Base-by-base conservation (phyloP, 352 stramenopile genomes). In the Pythium myriotylum region DNA sequence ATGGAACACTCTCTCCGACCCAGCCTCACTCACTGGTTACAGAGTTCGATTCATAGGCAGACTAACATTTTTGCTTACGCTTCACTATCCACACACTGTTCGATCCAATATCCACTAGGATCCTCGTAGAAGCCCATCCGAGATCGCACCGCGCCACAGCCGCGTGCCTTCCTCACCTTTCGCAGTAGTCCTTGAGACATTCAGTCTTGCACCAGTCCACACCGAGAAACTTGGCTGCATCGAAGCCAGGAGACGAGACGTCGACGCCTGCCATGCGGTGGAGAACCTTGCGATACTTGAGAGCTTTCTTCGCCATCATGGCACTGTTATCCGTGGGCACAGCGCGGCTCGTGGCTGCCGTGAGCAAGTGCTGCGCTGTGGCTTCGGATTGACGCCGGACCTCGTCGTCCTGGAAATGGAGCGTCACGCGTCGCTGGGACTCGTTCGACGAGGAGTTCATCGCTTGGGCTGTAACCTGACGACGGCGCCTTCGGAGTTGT, bases 171-270 rank as follows among this genome's bases (percentile, higher is more conserved):
- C 16, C 20, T 33, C n/a, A 27, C 12, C 29, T 14, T 13, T 42
- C 26, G 42, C 51, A 58, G 37, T 58, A 39, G 9, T 33, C 51
- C 10, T 39, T 48, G 3, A 58, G 35, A 27, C 35, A 48, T 1
- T 35, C 22, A 0, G 23, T 48, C 51, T 58, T 58, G 22, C 51
- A 58, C 77, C 77, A 84, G 53, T 78, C 67, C 32, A 84, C 64
- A 29, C 74, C 77, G 33, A 86, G 57, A 50, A 86, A 82, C 59
- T 79, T 67, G 27, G 70, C 74, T 24, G 76, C 77, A 61, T 84
- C 70, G 52, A 86, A 82, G 27, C 66, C 64, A 9, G 77, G 77
- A 37, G 81, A 73, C 22, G 67, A 70, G 1, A 62, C 37, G 56
- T 68, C 53, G 16, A 68, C 43, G 16, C 24, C 33, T 0, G 20